phyloP scores from a whole-genome alignment of 2,329 filamentous ascomycete genomes.

The Neurospora crassa region DNA sequence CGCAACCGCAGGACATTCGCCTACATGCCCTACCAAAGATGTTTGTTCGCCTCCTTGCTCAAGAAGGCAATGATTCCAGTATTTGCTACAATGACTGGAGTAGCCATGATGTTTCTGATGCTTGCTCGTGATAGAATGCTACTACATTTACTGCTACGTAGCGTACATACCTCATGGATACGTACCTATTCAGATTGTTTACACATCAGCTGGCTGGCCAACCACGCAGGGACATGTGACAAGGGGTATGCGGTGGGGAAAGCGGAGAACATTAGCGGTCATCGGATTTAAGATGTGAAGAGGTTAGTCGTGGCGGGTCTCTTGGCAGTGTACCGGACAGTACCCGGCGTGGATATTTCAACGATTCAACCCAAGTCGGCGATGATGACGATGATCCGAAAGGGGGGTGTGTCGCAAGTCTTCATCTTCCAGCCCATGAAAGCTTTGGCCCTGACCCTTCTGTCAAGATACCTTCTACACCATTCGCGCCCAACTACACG shows the following conservation, averaged over 20 bases:
- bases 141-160: background rate
- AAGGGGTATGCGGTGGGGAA: background rate
- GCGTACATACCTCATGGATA: background rate
- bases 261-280: background rate
- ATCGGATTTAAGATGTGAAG: background rate
- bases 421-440: background rate
- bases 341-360: background rate
- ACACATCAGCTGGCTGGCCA: background rate
- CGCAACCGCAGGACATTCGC: background rate
- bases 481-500: background rate
- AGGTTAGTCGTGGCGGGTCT: background rate
- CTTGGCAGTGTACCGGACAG: background rate
- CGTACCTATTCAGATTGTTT: background rate
- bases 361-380: background rate
- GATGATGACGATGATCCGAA: background rate
- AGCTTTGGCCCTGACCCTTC: background rate
- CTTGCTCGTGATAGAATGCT: background rate
- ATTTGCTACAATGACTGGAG: background rate
- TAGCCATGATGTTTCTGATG: background rate
- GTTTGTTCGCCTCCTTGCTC: background rate
- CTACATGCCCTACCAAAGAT: background rate
- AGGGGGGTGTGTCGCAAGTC: background rate
- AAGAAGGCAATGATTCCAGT: background rate
- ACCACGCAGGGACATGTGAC: background rate
- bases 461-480: background rate